Evolutionary conservation across 106 monocot species (phyloP), one percentile per base, ranked within the genome.

Genomic region (Allium cepa): DNA sequence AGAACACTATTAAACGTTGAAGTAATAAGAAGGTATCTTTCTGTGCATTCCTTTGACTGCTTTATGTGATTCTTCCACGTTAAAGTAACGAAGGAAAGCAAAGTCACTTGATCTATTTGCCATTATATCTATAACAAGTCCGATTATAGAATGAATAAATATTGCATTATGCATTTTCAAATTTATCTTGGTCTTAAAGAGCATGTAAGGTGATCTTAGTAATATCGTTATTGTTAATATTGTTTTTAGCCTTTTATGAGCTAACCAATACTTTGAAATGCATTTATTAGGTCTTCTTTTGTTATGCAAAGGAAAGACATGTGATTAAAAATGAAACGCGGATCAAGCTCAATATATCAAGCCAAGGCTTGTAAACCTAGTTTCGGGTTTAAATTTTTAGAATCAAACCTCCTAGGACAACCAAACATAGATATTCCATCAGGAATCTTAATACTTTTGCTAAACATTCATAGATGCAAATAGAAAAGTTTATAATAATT

Each of bases 21-120:
- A 16, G 7, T 16, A 60, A n/a, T 28, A 15, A 47, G 11, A 17
- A 62, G 3, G 16, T 79, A 94, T 90, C 94, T 94, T 94, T 53
- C 94, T 87, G 71, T 94, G 94, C 94, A 94, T 94, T 56, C 90
- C 94, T 72, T 94, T 82, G 58, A 94, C 90, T 52, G 94, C 94
- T 48, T 56, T 77, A 59, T 75, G 83, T 3, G 87, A 82, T 77
- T 87, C 90, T 57, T 88, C 87, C 72, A 85, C 85, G 0, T 74
- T 83, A 22, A 78, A 74, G 71, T 94, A 94, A 26, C 82, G 78
- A 73, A 94, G 82, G 76, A 94, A 94, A 62, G 90, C 94, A 85
- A 81, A 94, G 9, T 90, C 90, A 79, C 83, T 87, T 50, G 87
- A 79, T 62, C 94, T 85, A 27, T 94, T 90, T 62, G 90, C 90